Percentiles rank a stretch among this genome's conserved stretches.
phyloP scores from a whole-genome alignment of 352 stramenopile species.

The Paralagenidium karlingii region DNA sequence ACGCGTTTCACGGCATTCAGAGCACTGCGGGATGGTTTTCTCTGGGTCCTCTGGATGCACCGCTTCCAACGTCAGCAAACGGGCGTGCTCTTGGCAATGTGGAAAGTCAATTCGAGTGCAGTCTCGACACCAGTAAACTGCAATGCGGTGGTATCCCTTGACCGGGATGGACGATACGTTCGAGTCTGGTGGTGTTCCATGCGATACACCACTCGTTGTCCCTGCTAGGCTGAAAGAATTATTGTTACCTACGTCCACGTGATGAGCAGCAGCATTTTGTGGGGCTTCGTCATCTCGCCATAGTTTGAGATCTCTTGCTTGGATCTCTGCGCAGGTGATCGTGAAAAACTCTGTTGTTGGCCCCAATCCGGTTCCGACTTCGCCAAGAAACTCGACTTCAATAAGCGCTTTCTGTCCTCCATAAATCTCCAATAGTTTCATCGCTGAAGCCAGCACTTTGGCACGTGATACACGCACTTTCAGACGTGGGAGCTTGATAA shows the following conservation, averaged over 20 bases:
- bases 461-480: constrained; percentile 60
- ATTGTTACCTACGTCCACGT: too few relatives aligned
- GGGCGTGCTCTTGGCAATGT: constrained; percentile 24
- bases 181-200: neutral
- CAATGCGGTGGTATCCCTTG: constrained; percentile 57
- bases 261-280: constrained; percentile 3
- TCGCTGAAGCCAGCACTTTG: constrained; percentile 45
- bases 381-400: constrained; percentile 68
- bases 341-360: constrained; percentile 75
- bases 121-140: constrained; percentile 34
- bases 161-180: constrained; percentile 21
- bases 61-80: constrained; percentile 22
- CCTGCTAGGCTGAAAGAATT: too few relatives aligned
- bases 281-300: constrained; percentile 37
- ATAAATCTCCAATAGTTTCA: constrained; percentile 62
- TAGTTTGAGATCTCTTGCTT: constrained; percentile 35
- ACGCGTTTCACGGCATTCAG: constrained; percentile 29
- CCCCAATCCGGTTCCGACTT: constrained; percentile 60
- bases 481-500: constrained; percentile 59
- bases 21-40: constrained; percentile 27
- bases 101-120: constrained; percentile 41
- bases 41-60: neutral
- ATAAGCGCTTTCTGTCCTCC: constrained; percentile 63
- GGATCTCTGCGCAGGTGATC: constrained; percentile 57
- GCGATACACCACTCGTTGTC: too few relatives aligned